Percentiles rank a stretch among this genome's conserved stretches.
These are phyloP conservation scores for Populus trichocarpa DNA, from an alignment of 441 rosid species.

Conservation along the genomic window DNA sequence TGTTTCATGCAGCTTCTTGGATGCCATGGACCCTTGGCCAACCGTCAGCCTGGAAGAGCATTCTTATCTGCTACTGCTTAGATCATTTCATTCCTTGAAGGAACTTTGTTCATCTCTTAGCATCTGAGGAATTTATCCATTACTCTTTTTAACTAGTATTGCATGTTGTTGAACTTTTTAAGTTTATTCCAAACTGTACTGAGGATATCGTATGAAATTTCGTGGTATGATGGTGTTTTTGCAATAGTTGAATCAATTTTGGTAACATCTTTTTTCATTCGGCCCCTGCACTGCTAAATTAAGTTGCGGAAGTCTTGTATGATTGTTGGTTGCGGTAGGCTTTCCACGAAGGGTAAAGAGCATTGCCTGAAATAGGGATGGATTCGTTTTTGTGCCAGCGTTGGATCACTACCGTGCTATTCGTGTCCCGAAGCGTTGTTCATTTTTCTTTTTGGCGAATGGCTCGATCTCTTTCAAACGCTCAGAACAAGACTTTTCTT, in stretches of 20 bases:
- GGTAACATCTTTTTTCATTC: not conserved
- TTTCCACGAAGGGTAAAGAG: too few relatives aligned
- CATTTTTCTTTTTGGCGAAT: too few relatives aligned
- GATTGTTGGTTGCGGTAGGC: too few relatives aligned
- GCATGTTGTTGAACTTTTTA: not conserved
- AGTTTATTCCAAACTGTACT: not conserved
- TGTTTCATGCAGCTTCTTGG: conserved; percentile 52
- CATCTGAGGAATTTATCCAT: not conserved
- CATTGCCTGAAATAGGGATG: too few relatives aligned
- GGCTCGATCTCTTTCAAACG: too few relatives aligned
- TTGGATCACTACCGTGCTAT: too few relatives aligned
- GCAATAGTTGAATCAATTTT: not conserved
- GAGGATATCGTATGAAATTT: not conserved
- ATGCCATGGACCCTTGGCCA: conserved; percentile 62
- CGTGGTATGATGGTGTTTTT: not conserved
- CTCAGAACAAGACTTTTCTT: too few relatives aligned
- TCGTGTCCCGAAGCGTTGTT: too few relatives aligned
- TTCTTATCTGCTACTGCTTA: conserved; percentile 43
- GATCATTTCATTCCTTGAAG: not conserved
- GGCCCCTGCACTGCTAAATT: not conserved
- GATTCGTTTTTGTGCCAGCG: too few relatives aligned
- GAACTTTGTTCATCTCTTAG: not conserved
- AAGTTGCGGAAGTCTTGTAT: too few relatives aligned
- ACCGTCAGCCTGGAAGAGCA: conserved; percentile 56
- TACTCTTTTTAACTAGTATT: not conserved